Base-by-base conservation (phyloP, 495 filamentous ascomycete genomes). In the Parachaetomium inaequale region DNA sequence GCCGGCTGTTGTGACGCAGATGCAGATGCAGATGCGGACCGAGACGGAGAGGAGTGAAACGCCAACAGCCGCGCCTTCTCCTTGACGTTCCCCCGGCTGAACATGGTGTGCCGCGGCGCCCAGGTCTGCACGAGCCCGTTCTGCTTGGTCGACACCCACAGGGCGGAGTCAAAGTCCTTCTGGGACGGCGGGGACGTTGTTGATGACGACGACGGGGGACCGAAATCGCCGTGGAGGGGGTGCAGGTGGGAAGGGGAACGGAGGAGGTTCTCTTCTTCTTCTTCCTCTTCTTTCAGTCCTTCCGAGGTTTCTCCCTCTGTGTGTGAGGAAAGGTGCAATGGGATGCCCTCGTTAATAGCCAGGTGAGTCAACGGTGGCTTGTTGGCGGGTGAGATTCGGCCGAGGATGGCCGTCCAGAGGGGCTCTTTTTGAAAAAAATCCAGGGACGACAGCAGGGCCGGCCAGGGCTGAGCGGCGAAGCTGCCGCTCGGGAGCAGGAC, bases 101-200 rank as follows among this genome's bases (percentile, higher is more conserved):
- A 97, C 93, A 97, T 96, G 15, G 91, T 96, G 75, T 90, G 89
- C 0, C 84, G 74, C 15, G 93, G 93, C 4, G 91, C 86, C 92
- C 92, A 97, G 31, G 80, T 87, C 74, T 97, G 93, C n/a, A 74
- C 69, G 54, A 97, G 88, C 10, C 86, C 86, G 69, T 93, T 89
- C 70, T 96, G 93, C 26, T 77, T 82, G 7, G 85, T 81, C 0
- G 83, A 83, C 4, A 85, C 85, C 91, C 92, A 97, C 65, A 95
- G 87, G 0, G 90, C 87, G 15, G 67, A 46, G 14, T 74, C 61
- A 51, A 91, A 85, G 65, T 92, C 87, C 21, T 0, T 70, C 11
- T 23, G 32, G 26, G 38, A 21, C 12, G 42, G 19, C 4, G 11
- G 4, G 28, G 29, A 7, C 19, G 19, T 7, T 28, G 31, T 3